Evolutionary conservation across 2,329 filamentous ascomycete species (phyloP), one percentile per base, ranked within the genome.

Genomic region (Cryphonectria parasitica): DNA sequence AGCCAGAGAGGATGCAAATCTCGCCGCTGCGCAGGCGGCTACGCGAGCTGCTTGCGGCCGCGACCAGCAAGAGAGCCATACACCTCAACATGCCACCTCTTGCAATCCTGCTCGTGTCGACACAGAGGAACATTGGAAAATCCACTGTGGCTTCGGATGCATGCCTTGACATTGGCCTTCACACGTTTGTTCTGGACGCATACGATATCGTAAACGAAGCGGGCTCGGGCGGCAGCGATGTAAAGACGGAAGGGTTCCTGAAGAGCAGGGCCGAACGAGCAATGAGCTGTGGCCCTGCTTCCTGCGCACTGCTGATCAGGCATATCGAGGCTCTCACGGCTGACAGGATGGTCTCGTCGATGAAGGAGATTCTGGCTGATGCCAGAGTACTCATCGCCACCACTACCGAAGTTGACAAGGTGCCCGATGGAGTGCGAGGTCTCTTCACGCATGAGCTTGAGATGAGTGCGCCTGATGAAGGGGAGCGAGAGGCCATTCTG

Each of bases 391-490:
- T 99, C 34, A 90, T 99, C 75, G 95, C 96, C 0, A 99, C 96
- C 0, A 98, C 95, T 0, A 97, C 94, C 8, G 95, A 98, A 75
- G 90, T 98, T 0, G 96, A 98, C 78, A 97, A 98, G 79, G 89
- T 99, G 1, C 93, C 95, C 0, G 95, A 98, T 76, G 92, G 92
- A 0, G 90, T 98, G 28, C 89, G 96, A 67, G 94, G 94, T 15
- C 85, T 98, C 2, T 98, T 99, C 79, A 97, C 94, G 0, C 95
- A 99, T 76, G 96, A 99, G 80, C 86, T 99, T 58, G 95, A 98
- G 77, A 94, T 99, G 88, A 89, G 86, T 61, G 96, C 96, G 0
- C 96, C 96, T 0, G 95, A 98, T 75, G 96, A 99, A 79, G 90
- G 90, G 36, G 95, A 98, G 80, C 87, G 96, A 82, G 95, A 97